Base-by-base conservation (phyloP, 495 filamentous ascomycete genomes). In the Neurospora pannonica region DNA sequence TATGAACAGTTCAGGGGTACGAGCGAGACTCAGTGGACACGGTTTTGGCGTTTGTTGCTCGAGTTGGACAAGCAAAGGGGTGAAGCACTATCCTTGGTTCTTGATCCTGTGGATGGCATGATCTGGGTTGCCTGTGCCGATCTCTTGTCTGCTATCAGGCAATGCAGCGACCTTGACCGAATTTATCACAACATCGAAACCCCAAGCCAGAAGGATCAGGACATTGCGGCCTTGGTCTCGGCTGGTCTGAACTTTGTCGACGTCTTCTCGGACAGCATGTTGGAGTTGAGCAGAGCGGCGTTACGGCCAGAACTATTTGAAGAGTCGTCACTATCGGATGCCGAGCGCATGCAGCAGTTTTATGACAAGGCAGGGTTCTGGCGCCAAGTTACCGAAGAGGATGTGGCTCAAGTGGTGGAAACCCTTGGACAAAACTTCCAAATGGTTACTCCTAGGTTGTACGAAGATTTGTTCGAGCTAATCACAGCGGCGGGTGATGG, bases 41-140 rank as follows among this genome's bases (percentile, higher is more conserved):
- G 93, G 62, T 97, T 96, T 82, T 96, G 92, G 84, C 90, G 95
- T 48, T 86, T 98, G 31, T 86, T 95, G 70, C 85, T 90, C 15
- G 95, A 98, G 78, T 87, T 99, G 31, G 92, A 99, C 78, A 94
- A 91, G 74, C 90, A 92, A 74, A 88, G 94, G 78, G 90, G 91
- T 7, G 94, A 97, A 78, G 89, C 91, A 3, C 79, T 97, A 46
- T 89, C 93, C 4, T 83, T 98, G 39, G 88, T 89, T 0, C 92
- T 90, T 75, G 97, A 98, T 77, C 78, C 86, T 1, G 84, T 89
- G 48, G 85, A 85, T 13, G 90, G 90, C 40, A 89, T 94, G 83
- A 90, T 95, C 5, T 97, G 94, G 92, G 85, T 94, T 36, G 85
- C 96, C 39, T 91, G 92, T 71, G 89, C 94, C 5, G 94, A 97